These are phyloP conservation scores for Sugiyamaella pinicola DNA, from an alignment of 1,139 yeast genomes.

Conservation along the genomic window DNA sequence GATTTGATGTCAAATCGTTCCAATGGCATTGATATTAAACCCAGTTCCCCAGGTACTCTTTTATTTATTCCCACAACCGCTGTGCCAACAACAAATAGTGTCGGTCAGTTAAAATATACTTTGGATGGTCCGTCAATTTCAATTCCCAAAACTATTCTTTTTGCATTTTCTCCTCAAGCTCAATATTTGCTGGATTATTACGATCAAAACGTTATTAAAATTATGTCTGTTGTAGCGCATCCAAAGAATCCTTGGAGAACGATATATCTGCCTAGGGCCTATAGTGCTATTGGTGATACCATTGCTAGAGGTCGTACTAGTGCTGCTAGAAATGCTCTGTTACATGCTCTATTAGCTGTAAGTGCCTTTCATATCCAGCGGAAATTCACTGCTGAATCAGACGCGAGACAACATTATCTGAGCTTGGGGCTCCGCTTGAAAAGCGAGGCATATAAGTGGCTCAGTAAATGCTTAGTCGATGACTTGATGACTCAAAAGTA, in stretches of 20 bases:
- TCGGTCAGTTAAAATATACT: conserved; percentile 11
- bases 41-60: conserved; percentile 17
- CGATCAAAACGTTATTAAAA: conserved; percentile 76
- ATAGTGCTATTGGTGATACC: conserved; percentile 78
- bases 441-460: conserved; percentile 70
- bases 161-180: conserved; percentile 48
- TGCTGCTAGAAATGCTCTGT: conserved; percentile 71
- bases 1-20: not conserved
- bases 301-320: conserved; percentile 75
- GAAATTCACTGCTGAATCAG: conserved; percentile 60
- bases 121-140: not conserved
- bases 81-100: conserved; percentile 3
- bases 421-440: conserved; percentile 73
- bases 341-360: conserved; percentile 80
- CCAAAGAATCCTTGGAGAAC: conserved; percentile 88
- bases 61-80: conserved; percentile 16
- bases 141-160: conserved; percentile 41
- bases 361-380: conserved; percentile 80
- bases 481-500: conserved; percentile 62
- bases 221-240: conserved; percentile 84
- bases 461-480: conserved; percentile 58
- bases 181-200: conserved; percentile 73
- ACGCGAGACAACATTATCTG: conserved; percentile 66
- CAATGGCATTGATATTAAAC: conserved; percentile 1
- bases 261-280: conserved; percentile 78